Evolutionary conservation across 176 grass and related monocot species (phyloP), one percentile per base, ranked within the genome.

Genomic region (Zoysia pacifica): DNA sequence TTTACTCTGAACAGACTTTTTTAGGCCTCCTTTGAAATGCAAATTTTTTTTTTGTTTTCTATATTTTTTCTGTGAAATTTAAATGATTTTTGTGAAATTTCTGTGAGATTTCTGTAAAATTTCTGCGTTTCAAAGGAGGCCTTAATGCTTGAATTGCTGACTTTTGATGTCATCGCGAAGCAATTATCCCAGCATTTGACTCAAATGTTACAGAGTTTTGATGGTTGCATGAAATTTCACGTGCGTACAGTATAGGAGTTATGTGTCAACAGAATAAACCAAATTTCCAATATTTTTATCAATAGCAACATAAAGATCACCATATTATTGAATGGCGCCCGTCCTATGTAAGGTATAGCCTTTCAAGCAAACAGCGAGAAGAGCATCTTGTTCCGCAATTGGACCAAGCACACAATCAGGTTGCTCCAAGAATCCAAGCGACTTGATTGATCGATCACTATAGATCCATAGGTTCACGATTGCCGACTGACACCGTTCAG

Each of bases 401-500:
- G 54, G 64, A 75, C 70, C 43, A 67, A 46, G 18, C 11, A 13
- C 55, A 19, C 64, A 35, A 68, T 54, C 47, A 28, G 64, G 28
- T 55, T 42, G 48, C 76, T 64, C 73, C 47, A 37, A 76, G 64
- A 20, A 70, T 67, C 50, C 62, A 83, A 76, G 44, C 44, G 58
- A 82, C 7, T 65, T 65, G 48, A 67, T n/a, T 41, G 35, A 67
- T 74, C 61, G 65, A 65, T 71, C 77, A 45, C 63, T 68, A 55
- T 78, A 7, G 19, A 28, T 36, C 50, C 9, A 11, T 11, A 62
- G 48, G 41, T 45, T 53, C 46, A 20, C 66, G 9, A 43, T 55
- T 81, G 72, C 70, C 46, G 9, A 43, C 65, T 81, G 72, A 76
- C 46, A 63, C 15, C 7, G 28, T 76, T 7, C 61, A 82, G 85